Base-by-base conservation (phyloP, 2,329 filamentous ascomycete genomes). In the Phyllosticta paracitricarpa region DNA sequence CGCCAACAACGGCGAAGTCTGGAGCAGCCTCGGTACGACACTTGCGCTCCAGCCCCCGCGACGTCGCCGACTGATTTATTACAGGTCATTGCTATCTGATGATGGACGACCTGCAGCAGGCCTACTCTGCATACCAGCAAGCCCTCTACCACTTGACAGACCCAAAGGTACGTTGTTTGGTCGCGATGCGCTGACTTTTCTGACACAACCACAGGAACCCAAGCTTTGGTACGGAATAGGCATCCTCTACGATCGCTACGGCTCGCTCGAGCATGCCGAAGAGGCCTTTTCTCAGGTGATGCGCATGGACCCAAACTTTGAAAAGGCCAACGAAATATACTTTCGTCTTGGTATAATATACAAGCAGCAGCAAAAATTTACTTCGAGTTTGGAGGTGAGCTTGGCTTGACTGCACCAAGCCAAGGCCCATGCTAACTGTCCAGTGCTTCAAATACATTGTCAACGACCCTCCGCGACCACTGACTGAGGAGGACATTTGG, bases 381-480 rank as follows among this genome's bases (percentile, higher is more conserved):
- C 81, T 58, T 88, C 95, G 71, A 97, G 92, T 80, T 80, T 97
- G 54, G 94, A 97, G 77, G 92, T 96, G 79, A 69, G 69, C 64
- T 28, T 3, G 17, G 7, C n/a, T 35, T n/a, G 8, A 24, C 14
- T 19, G 51, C 26, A 12, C 19, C 14, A n/a, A 2, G 4, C 4
- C 17, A 22, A 22, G 17, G n/a, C 14, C 2, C 51, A 28, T 19
- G 33, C 55, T 63, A 8, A 56, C 14, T 19, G 1, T n/a, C 8
- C 58, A 97, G 90, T 97, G 94, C 79, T 99, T 99, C 79, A 94
- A 94, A 76, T 97, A 96, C 73, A 99, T 99, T 67, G 92, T 97
- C 65, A 88, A 84, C 67, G 92, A 96, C 59, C 93, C 94, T 28
- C 94, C 94, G 2, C 87, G 90, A 3, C 94, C 94, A 2, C 76